These are phyloP conservation scores for Trichopus zeylanicus DNA, from an alignment of 116 monocot genomes.

Conservation along the genomic window DNA sequence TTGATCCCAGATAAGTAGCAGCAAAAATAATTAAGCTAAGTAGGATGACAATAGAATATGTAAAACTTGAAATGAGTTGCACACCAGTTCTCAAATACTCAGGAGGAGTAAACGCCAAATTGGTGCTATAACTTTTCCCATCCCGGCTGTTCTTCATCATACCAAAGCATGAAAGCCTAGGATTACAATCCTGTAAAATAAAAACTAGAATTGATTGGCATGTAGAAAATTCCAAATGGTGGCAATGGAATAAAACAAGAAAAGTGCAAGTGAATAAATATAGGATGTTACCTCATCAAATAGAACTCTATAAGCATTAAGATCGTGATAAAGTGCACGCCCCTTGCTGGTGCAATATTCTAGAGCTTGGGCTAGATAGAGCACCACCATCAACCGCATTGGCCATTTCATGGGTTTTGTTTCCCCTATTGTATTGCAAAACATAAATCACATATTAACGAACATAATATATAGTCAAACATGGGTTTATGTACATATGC, in stretches of 20 bases:
- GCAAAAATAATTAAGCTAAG: too few relatives aligned
- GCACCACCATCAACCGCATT: conserved; percentile 84
- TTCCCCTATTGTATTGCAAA: conserved; percentile 52
- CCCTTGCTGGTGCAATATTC: conserved; percentile 92
- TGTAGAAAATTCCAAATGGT: conserved; percentile 10
- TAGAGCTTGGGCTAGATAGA: conserved; percentile 81
- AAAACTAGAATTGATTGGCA: conserved; percentile 12
- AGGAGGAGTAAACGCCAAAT: conserved; percentile 70
- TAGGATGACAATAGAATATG: too few relatives aligned
- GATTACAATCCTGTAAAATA: conserved; percentile 55
- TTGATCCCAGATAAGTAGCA: too few relatives aligned
- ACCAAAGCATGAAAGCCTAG: conserved; percentile 66
- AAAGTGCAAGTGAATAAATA: conserved; percentile 5
- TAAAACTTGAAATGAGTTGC: not conserved
- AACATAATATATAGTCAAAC: not conserved
- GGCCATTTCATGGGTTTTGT: conserved; percentile 91
- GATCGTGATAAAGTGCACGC: conserved; percentile 86
- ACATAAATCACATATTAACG: not conserved
- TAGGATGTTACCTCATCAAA: conserved; percentile 57
- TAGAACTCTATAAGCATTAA: conserved; percentile 91
- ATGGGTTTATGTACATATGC: not conserved
- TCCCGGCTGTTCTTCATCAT: conserved; percentile 71
- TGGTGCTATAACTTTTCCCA: conserved; percentile 75
- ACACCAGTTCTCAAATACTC: conserved; percentile 58
- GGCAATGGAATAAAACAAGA: conserved; percentile 3